A percentile compares a stretch with the other conserved stretches of the same genome.
Evolutionary conservation across 805 yeast genomes (phyloP).

Genomic region (Candida sithepensis): DNA sequence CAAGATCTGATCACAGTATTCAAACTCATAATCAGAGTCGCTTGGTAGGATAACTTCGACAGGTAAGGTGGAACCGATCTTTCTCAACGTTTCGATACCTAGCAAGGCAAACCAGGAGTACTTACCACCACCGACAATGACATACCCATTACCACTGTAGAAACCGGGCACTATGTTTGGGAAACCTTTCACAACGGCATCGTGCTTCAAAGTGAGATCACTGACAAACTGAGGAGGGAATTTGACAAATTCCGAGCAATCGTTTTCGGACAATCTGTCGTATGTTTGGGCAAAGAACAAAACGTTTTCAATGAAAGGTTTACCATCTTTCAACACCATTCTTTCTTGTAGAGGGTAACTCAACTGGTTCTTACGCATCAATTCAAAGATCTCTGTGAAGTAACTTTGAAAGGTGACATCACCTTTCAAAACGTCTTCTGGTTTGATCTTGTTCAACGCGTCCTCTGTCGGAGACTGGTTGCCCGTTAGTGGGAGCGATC

Average conservation of each 20-base stretch:
- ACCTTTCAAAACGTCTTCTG: conserved; percentile 29
- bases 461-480: conserved; percentile 27
- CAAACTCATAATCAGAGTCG: conserved; percentile 64
- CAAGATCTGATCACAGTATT: conserved; percentile 60
- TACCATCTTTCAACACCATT: conserved; percentile 28
- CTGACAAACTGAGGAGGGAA: conserved; percentile 30
- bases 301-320: conserved; percentile 32
- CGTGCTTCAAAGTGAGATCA: conserved; percentile 32
- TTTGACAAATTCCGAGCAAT: conserved; percentile 23
- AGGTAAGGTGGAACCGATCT: conserved; percentile 65
- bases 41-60: conserved; percentile 80
- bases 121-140: conserved; percentile 78
- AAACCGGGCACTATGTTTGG: conserved; percentile 27
- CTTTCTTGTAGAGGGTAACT: conserved; percentile 31
- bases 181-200: conserved; percentile 26
- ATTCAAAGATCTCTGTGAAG: conserved; percentile 29
- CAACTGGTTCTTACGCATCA: conserved; percentile 27
- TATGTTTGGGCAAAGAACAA: conserved; percentile 25
- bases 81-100: conserved; percentile 61
- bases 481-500: conserved; percentile 27
- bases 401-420: conserved; percentile 32
- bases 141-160: conserved; percentile 45
- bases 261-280: conserved; percentile 26
- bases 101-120: conserved; percentile 69
- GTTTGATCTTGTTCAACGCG: conserved; percentile 22